These are phyloP conservation scores for Chalara sp. DNA, from an alignment of 2,329 filamentous ascomycete species.

Conservation along the genomic window DNA sequence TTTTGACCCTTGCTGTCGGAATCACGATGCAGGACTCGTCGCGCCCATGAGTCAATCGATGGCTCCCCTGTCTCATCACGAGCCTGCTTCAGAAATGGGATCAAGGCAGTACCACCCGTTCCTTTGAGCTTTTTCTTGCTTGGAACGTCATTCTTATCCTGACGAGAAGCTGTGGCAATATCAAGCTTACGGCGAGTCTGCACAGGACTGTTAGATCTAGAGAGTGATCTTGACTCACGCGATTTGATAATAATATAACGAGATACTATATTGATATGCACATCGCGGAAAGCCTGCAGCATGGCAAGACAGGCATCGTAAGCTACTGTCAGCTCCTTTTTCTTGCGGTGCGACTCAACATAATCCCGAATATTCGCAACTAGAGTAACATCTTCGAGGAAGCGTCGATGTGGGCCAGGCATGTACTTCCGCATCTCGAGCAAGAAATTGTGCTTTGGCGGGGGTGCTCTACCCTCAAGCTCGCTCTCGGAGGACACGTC, in stretches of 20 bases:
- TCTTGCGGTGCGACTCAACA: conserved; percentile 54
- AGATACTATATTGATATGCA: conserved; percentile 92
- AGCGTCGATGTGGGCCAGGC: conserved; percentile 86
- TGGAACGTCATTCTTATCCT: conserved; percentile 32
- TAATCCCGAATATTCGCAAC: conserved; percentile 86
- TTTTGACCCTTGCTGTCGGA: conserved; percentile 33
- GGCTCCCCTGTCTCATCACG: conserved; percentile 93
- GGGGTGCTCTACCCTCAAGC: conserved; percentile 35
- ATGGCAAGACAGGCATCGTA: conserved; percentile 87
- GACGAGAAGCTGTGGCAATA: conserved; percentile 49
- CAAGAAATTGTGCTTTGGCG: conserved; percentile 79
- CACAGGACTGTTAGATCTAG: conserved; percentile 45
- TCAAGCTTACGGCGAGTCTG: conserved; percentile 51
- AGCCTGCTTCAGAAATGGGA: conserved; percentile 94
- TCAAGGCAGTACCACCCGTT: conserved; percentile 88
- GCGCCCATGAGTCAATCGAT: conserved; percentile 63
- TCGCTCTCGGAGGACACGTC: conserved; percentile 40
- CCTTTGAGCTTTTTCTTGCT: conserved; percentile 62
- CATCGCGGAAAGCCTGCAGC: conserved; percentile 59
- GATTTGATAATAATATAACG: conserved; percentile 92
- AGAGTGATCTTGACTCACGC: conserved; percentile 61
- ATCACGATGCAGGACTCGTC: conserved; percentile 29
- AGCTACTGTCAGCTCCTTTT: conserved; percentile 66
- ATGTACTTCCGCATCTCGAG: conserved; percentile 96
- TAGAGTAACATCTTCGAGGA: conserved; percentile 70